Evolutionary conservation across 1,284 basidiomycete genomes (phyloP).

Genomic region (Fomitopsis schrenkii): DNA sequence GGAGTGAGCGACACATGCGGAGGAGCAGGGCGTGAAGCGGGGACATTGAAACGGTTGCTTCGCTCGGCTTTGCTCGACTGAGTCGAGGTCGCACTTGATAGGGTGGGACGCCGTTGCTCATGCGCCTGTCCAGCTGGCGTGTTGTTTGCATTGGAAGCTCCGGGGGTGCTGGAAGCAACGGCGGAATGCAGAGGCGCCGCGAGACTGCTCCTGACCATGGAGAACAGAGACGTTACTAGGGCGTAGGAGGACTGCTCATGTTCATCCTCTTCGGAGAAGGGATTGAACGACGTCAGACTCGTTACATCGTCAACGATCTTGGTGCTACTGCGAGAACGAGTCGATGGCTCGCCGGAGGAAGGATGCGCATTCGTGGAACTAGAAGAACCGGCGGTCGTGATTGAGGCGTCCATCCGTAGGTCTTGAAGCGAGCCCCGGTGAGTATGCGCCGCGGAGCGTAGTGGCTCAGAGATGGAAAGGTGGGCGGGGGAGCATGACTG

Average conservation of each 20-base stretch:
- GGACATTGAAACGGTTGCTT: conserved; percentile 50
- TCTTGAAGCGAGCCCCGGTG: not conserved
- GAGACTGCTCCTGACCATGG: conserved; percentile 73
- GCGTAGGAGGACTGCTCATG: conserved; percentile 80
- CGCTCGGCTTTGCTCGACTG: conserved; percentile 52
- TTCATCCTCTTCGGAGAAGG: conserved; percentile 83
- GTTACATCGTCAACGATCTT: conserved; percentile 63
- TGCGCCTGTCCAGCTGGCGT: conserved; percentile 25
- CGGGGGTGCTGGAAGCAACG: conserved; percentile 31
- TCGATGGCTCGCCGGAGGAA: conserved; percentile 31
- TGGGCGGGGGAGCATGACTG: not conserved
- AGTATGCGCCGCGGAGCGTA: not conserved
- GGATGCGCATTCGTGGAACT: not conserved
- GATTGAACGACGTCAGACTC: conserved; percentile 77
- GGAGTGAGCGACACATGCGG: conserved; percentile 80
- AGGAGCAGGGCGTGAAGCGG: conserved; percentile 58
- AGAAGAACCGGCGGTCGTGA: not conserved
- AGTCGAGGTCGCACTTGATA: conserved; percentile 42
- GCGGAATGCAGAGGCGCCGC: conserved; percentile 57
- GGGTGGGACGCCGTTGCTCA: conserved; percentile 56
- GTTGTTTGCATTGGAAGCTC: conserved; percentile 17
- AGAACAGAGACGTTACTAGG: conserved; percentile 71
- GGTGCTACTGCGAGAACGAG: conserved; percentile 59
- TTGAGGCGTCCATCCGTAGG: not conserved
- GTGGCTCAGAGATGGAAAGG: not conserved